Percentiles rank a stretch among this genome's conserved stretches.
These are phyloP conservation scores for Cercospora sp. DNA, from an alignment of 2,329 filamentous ascomycete genomes.

Conservation along the genomic window DNA sequence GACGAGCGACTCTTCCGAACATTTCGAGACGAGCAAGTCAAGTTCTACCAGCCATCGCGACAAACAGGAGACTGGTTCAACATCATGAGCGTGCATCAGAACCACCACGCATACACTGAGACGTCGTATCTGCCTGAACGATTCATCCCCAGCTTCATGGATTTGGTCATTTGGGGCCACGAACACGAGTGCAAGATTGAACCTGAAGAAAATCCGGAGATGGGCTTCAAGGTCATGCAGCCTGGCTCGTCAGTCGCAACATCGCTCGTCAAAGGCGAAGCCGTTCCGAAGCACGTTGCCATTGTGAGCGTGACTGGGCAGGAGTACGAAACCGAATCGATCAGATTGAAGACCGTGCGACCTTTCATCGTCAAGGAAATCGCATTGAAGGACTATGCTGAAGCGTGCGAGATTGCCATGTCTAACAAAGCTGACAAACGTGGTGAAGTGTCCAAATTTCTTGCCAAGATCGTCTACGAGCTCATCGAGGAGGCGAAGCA, in stretches of 20 bases:
- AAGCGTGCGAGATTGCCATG: constrained; percentile 75
- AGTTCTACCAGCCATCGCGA: constrained; percentile 80
- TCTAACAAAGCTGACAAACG: constrained; percentile 63
- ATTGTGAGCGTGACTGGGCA: constrained; percentile 81
- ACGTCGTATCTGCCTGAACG: constrained; percentile 94
- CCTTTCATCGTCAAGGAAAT: constrained; percentile 89
- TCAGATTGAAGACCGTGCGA: constrained; percentile 82
- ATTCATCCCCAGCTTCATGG: constrained; percentile 86
- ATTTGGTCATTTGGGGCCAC: constrained; percentile 94
- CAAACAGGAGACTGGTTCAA: constrained; percentile 95
- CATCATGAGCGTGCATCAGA: constrained; percentile 90
- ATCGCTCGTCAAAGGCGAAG: constrained; percentile 84
- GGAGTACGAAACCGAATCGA: constrained; percentile 75
- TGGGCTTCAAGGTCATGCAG: constrained; percentile 93
- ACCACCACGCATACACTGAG: constrained; percentile 86
- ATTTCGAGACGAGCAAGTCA: constrained; percentile 89
- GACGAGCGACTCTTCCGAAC: constrained; percentile 94
- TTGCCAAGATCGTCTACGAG: constrained; percentile 77
- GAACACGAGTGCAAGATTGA: constrained; percentile 96
- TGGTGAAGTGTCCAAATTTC: constrained; percentile 71
- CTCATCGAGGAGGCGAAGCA: constrained; percentile 82
- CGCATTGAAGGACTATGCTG: constrained; percentile 70
- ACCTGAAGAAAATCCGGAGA: constrained; percentile 78
- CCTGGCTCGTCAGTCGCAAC: constrained; percentile 95
- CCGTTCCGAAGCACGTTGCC: constrained; percentile 85